Evolutionary conservation across 2,329 filamentous ascomycete species (phyloP).

Genomic region (Exophiala viscosa): DNA sequence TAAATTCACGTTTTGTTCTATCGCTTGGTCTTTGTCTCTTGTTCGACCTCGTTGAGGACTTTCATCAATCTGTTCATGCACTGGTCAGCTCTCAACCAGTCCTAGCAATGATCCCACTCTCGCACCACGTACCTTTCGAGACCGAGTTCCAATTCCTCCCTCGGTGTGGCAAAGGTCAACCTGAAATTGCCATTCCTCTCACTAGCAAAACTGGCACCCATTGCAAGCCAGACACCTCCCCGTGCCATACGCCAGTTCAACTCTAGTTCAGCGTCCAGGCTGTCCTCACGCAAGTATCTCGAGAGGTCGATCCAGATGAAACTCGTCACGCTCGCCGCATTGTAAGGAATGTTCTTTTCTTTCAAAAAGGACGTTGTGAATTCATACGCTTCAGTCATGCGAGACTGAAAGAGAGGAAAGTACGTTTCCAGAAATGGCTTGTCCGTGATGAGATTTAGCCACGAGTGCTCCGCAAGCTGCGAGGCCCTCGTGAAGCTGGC

Average conservation of each 20-base stretch:
- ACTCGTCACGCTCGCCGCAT: constrained; percentile 17
- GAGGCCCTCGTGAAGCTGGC: constrained; percentile 48
- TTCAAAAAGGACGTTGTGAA: constrained; percentile 13
- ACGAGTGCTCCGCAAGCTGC: constrained; percentile 39
- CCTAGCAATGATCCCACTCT: no score
- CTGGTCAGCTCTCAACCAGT: not conserved
- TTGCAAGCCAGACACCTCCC: constrained; percentile 22
- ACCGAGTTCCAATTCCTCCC: constrained; percentile 20
- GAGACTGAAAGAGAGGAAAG: constrained; percentile 15
- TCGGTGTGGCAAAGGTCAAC: constrained; percentile 23
- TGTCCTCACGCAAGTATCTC: constrained; percentile 15
- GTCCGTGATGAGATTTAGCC: constrained; percentile 22
- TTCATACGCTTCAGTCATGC: constrained; percentile 22
- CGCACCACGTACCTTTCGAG: constrained; percentile 14
- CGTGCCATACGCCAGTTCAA: constrained; percentile 19
- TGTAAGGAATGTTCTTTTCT: constrained; percentile 17
- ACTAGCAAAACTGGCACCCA: constrained; percentile 18
- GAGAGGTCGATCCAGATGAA: constrained; percentile 25
- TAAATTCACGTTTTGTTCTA: no score
- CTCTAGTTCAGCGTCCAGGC: constrained; percentile 14
- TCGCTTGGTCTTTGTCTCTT: not conserved
- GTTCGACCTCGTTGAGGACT: constrained; percentile 10
- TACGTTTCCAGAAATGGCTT: constrained; percentile 14
- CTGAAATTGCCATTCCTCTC: constrained; percentile 23
- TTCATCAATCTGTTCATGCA: constrained; percentile 7